Evolutionary conservation across 441 rosid species (phyloP), one percentile per base, ranked within the genome.

Genomic region (Flueggea neowawraea): DNA sequence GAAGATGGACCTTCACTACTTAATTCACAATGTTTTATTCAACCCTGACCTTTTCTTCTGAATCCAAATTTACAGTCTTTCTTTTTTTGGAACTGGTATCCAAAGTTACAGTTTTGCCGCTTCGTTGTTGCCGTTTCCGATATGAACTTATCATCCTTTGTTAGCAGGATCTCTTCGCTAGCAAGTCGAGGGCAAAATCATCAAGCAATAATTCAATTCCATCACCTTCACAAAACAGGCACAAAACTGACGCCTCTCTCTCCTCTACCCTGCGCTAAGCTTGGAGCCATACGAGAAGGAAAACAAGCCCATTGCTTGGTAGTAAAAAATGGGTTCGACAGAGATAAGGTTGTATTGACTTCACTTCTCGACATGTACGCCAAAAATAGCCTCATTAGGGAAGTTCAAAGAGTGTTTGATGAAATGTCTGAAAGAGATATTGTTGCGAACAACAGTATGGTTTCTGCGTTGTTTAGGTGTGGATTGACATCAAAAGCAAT

Each of bases 361-460:
- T 64, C 77, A n/a, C 65, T 72, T 22, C 53, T 72, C 10, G 68
- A 54, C 10, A 58, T 62, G 73, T 72, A 67, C 44, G 47, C 61
- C 0, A 72, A 67, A 63, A 52, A 61, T 16, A 6, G 7, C 4
- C 1, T 10, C 11, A 48, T 72, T 11, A n/a, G 13, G 3, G 65
- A 63, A 22, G 64, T 68, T 11, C 54, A 22, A 48, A 17, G 53
- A 0, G 17, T 59, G 31, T 63, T 69, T 44, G 68, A 14, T 17
- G 69, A 69, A 54, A 69, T 69, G 68, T 64, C 76, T 49, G 68
- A 59, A n/a, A 54, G 68, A 72, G 76, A 67, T 43, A 22, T 58
- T n/a, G 61, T 63, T 36, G 60, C 69, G 4, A 36, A 56, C 14
- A 72, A 67, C 62, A 67, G 61, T 64, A 45, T 72, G 72, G 63